Evolutionary conservation across 495 filamentous ascomycete genomes (phyloP).

Genomic region (Lasiosphaeriaceae sp.): DNA sequence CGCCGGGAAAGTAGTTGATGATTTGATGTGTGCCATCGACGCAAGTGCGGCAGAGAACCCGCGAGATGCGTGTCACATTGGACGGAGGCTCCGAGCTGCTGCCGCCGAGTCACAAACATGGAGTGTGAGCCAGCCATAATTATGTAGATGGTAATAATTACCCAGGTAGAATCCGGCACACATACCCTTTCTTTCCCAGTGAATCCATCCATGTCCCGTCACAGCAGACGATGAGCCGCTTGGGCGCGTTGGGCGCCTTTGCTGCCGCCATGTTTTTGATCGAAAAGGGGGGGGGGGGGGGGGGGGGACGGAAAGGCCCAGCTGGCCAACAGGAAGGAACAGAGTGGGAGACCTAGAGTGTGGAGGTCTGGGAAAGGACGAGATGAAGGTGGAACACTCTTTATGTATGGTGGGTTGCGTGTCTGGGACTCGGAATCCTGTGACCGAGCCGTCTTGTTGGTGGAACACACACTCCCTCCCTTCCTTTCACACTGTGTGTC

Average conservation of each 20-base stretch:
- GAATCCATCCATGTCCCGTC: slow-evolving; percentile 40
- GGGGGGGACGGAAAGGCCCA: too few species aligned
- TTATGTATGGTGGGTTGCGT: too few species aligned
- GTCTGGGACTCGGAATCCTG: too few species aligned
- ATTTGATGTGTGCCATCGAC: slow-evolving; percentile 34
- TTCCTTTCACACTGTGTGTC: too few species aligned
- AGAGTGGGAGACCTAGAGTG: too few species aligned
- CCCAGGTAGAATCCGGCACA: not conserved
- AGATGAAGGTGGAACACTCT: too few species aligned
- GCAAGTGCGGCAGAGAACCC: slow-evolving; percentile 29
- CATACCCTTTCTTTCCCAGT: slow-evolving; percentile 25
- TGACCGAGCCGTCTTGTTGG: too few species aligned
- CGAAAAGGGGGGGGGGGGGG: too few species aligned
- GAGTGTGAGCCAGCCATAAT: not conserved
- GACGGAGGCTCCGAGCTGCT: slow-evolving; percentile 32
- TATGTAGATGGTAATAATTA: slow-evolving; percentile 14
- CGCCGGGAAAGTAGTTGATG: slow-evolving; percentile 44
- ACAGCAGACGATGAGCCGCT: slow-evolving; percentile 32
- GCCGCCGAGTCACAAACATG: not conserved
- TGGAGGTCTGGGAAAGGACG: too few species aligned
- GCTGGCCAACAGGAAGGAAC: too few species aligned
- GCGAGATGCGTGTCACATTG: slow-evolving; percentile 43
- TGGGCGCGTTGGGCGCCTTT: slow-evolving; percentile 5
- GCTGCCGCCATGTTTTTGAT: not conserved
- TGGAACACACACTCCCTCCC: too few species aligned